Base-by-base conservation (phyloP, 208 protist species). In the Trypanosoma avium region DNA sequence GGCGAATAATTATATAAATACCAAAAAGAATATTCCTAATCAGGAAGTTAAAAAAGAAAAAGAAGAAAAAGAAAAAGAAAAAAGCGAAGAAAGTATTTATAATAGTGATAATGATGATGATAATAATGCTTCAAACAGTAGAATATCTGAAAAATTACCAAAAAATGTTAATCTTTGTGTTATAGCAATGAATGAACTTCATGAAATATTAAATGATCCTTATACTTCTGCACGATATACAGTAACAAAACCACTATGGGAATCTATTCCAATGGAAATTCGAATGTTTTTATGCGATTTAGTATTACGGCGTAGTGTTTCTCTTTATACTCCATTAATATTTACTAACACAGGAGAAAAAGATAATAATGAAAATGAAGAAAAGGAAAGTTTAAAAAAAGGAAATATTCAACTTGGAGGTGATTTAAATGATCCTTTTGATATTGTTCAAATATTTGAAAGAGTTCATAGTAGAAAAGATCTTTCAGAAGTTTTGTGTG, bases 401-500 rank as follows among this genome's bases (percentile, higher is more conserved):
- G 52, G 33, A 15, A 15, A n/a, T 47, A 17, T 22, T 24, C 10
- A 22, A 9, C 3, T 61, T 19, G 38, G 6, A n/a, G 38, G 15
- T 17, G 52, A 58, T 0, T 30, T 19, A 30, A 52, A 47, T 24
- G 59, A 73, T 29, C 67, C 67, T 12, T 50, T 59, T 52, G 67
- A 73, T 33, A 67, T 88, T 62, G 35, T 83, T 21, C 68, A 75
- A 13, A 71, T 85, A 49, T 63, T 93, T 42, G 78, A 82, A 27
- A 54, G 64, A 24, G 47, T 81, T 35, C 53, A 72, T 15, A 50
- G 75, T 5, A 59, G 77, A 24, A 30, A 55, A 30, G 67, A 79
- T 10, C 71, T 89, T 42, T 73, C 71, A 32, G 75, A 77, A 29
- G 43, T 93, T 3, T 38, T 90, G 5, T 70, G 73, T 22, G 77